Percentiles rank a stretch among this genome's conserved stretches.
phyloP scores from a whole-genome alignment of 805 yeast genomes.

The Tetrapisispora nanseiensis region DNA sequence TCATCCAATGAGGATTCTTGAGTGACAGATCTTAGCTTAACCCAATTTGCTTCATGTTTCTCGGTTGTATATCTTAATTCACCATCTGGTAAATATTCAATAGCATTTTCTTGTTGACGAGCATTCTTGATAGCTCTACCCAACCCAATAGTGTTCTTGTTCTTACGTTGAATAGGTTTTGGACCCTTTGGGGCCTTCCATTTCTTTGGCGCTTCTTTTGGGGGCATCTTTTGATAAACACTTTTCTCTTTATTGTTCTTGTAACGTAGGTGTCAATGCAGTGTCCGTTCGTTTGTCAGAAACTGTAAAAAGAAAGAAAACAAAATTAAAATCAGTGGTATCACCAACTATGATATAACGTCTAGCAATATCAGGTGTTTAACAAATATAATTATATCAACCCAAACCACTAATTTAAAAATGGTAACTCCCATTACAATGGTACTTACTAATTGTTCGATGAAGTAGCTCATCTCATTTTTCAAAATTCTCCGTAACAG shows the following conservation, averaged over 20 bases:
- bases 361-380: too few relatives aligned
- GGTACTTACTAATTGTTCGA: too few relatives aligned
- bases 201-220: constrained; percentile 47
- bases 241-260: too few relatives aligned
- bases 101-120: constrained; percentile 56
- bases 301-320: too few relatives aligned
- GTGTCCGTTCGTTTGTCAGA: too few relatives aligned
- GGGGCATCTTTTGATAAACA: constrained; percentile 30
- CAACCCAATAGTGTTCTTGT: constrained; percentile 73
- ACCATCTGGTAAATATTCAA: constrained; percentile 72
- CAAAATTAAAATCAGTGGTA: too few relatives aligned
- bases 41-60: constrained; percentile 80
- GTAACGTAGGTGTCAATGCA: too few relatives aligned
- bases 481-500: not conserved
- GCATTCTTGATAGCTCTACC: constrained; percentile 78
- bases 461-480: not conserved
- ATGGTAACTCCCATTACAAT: too few relatives aligned
- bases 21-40: constrained; percentile 83
- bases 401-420: too few relatives aligned
- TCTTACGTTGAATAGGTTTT: constrained; percentile 75
- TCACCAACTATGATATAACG: too few relatives aligned
- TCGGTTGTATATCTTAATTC: constrained; percentile 82
- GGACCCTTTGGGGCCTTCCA: constrained; percentile 92
- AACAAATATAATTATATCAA: too few relatives aligned
- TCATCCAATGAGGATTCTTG: constrained; percentile 93